Evolutionary conservation across 306 rosid species (phyloP), one percentile per base, ranked within the genome.

Genomic region (Vigna reflexopilosa): DNA sequence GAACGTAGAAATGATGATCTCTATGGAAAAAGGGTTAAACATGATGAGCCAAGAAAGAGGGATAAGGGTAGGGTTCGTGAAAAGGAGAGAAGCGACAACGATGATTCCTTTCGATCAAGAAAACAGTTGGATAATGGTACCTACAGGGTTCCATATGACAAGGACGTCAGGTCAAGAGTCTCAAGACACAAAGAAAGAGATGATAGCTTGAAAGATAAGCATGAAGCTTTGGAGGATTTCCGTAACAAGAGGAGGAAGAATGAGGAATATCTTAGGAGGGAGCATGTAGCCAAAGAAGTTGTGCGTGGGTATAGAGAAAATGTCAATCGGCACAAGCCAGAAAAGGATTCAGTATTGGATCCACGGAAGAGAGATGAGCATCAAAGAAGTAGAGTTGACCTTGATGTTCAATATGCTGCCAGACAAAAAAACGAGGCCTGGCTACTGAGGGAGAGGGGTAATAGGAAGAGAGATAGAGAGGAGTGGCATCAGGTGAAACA

Each of bases 1-100:
- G 90, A 81, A 73, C 78, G 81, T 56, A 84, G 96, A 86, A 97
- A 89, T 73, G 97, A 93, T 65, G 98, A 91, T 85, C 87, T 88
- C 85, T 90, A 86, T 86, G 79, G 73, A 81, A 87, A 92, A 80
- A 90, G 90, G 88, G 81, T 77, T 54, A 87, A 94, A 85, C 65
- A 85, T 75, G 96, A 93, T 77, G 99, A 96, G 69, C 75, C 89
- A 52, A 88, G 98, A 83, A 96, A 93, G 91, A 91, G 98, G 87
- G 99, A 85, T 30, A 86, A 91, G 86, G 77, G 85, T 42, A 96
- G 87, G 83, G 89, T 79, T 81, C 91, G 91, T 67, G 99, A 96
- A 70, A 86, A 73, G 49, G 99, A 91, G 81, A 88, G 90, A 83
- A 81, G 73, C 3, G 91, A 91, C 83, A 95, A 86, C 87, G 97